Conservation (phyloP, 2,329 filamentous ascomycete genomes). For the Ustilaginoidea virens region DNA sequence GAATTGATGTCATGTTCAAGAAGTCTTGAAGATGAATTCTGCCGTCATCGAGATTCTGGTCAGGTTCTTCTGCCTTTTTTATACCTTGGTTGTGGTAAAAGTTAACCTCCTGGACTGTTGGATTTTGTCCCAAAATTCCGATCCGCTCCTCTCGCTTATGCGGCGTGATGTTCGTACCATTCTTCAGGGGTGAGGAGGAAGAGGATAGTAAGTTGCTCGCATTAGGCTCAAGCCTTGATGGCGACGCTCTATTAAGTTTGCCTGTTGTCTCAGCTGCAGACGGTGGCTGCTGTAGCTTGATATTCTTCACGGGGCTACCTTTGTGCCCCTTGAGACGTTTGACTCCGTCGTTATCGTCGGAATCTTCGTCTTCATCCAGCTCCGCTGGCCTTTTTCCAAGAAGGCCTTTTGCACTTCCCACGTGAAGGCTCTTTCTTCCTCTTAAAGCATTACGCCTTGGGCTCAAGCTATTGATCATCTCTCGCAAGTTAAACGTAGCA, state of each 20-base stretch:
- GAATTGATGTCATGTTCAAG: constrained; percentile 85
- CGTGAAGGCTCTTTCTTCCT: constrained; percentile 60
- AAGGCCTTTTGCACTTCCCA: constrained; percentile 58
- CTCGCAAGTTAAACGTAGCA: constrained; percentile 50
- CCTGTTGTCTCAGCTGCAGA: constrained; percentile 53
- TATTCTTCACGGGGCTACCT: constrained; percentile 61
- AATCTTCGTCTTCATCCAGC: constrained; percentile 49
- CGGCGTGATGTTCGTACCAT: constrained; percentile 35
- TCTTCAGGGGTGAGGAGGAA: constrained; percentile 32
- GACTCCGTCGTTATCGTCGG: constrained; percentile 41
- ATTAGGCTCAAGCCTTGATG: constrained; percentile 28
- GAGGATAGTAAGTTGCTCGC: constrained; percentile 25
- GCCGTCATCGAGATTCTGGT: constrained; percentile 35
- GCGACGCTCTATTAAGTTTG: constrained; percentile 33
- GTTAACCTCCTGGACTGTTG: constrained; percentile 27
- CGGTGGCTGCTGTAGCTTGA: constrained; percentile 53
- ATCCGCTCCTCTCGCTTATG: constrained; percentile 39
- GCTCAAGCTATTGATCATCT: constrained; percentile 65
- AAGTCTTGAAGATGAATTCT: constrained; percentile 81
- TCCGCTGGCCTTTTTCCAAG: constrained; percentile 61
- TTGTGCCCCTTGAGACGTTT: constrained; percentile 60
- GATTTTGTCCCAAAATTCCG: constrained; percentile 33
- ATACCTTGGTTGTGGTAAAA: constrained; percentile 23
- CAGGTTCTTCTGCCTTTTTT: constrained; percentile 22
- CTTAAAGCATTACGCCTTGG: constrained; percentile 55